Evolutionary conservation across 257 asterid species (phyloP).

Genomic region (Coffea canephora): DNA sequence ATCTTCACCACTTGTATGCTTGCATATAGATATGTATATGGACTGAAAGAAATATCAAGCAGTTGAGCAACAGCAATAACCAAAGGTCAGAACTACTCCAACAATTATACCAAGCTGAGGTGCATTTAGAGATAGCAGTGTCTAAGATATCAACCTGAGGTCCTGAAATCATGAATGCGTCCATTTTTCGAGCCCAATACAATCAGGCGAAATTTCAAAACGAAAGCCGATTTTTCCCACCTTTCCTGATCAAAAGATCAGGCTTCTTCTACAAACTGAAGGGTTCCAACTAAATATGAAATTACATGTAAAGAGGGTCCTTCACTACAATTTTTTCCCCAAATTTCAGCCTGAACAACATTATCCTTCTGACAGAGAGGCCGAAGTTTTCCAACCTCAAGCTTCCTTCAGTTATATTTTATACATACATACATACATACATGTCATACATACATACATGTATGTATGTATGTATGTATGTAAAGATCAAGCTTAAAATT

Average conservation of each 20-base stretch:
- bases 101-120: neutral
- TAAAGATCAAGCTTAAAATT: neutral
- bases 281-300: neutral
- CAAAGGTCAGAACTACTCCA: neutral
- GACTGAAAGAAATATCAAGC: neutral
- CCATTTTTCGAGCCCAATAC: neutral
- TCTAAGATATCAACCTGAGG: neutral
- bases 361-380: neutral
- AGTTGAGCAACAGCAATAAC: neutral
- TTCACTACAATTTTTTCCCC: neutral
- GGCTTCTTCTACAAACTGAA: neutral
- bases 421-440: too few species aligned
- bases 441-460: too few species aligned
- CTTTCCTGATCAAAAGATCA: neutral
- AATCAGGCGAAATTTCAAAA: neutral
- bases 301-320: neutral
- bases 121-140: neutral
- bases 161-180: neutral
- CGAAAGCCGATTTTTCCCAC: neutral
- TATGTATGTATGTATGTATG: too few species aligned
- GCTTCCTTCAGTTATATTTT: neutral
- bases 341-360: neutral
- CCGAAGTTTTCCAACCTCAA: neutral
- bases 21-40: neutral
- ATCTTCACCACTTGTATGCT: neutral